Conservation (phyloP, 1,284 basidiomycete genomes). For the Bondarzewia mesenterica region DNA sequence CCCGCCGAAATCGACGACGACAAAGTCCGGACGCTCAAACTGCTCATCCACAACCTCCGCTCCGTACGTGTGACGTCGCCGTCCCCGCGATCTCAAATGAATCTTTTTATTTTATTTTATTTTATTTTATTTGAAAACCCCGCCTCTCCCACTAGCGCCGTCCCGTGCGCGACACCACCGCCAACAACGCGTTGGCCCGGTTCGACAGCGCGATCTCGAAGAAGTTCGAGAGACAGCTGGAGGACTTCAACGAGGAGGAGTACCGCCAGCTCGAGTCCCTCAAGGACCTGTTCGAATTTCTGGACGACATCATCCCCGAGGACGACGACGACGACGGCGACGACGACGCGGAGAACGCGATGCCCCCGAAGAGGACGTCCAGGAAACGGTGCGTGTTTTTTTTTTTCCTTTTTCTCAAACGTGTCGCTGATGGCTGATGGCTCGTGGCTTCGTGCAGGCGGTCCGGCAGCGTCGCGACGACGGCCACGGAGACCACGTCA, state of each 20-base stretch:
- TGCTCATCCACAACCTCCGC: slow-evolving; percentile 52
- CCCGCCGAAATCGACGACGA: slow-evolving; percentile 58
- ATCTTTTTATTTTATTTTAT: background rate
- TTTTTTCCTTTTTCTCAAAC: background rate
- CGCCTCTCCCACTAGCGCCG: slow-evolving; percentile 43
- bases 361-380: slow-evolving; percentile 28
- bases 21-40: slow-evolving; percentile 53
- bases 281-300: slow-evolving; percentile 54
- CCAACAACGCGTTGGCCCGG: slow-evolving; percentile 63
- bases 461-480: slow-evolving; percentile 27
- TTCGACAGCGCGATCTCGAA: slow-evolving; percentile 57
- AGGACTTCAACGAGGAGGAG: slow-evolving; percentile 65
- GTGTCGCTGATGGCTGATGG: background rate
- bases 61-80: slow-evolving; percentile 36
- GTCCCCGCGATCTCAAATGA: background rate
- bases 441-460: slow-evolving; percentile 15
- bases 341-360: slow-evolving; percentile 1
- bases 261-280: slow-evolving; percentile 52
- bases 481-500: slow-evolving; percentile 18
- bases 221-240: slow-evolving; percentile 49
- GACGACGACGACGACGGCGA: slow-evolving; percentile 42
- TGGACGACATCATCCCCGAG: slow-evolving; percentile 46
- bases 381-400: slow-evolving; percentile 21
- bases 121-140: background rate
- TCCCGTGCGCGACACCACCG: slow-evolving; percentile 60